These are phyloP conservation scores for Baorangia bicolor DNA, from an alignment of 768 basidiomycete species.

Conservation along the genomic window DNA sequence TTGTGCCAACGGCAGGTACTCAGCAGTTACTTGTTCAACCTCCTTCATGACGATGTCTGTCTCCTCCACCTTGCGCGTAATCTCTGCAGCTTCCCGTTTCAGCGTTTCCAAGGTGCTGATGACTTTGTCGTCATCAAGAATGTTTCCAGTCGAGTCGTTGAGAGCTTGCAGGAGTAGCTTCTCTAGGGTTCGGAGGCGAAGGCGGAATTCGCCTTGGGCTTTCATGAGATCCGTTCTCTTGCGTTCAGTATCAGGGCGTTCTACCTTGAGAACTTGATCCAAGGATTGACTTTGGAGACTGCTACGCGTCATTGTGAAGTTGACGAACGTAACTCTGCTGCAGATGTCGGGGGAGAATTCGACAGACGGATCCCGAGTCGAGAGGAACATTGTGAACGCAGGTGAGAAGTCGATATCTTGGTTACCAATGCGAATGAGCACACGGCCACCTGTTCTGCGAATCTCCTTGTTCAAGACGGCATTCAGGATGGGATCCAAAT, in stretches of 20 bases:
- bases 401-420: constrained; percentile 99
- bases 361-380: constrained; percentile 94
- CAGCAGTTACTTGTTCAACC: constrained; percentile 92
- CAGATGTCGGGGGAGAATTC: constrained; percentile 99
- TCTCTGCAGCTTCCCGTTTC: constrained; percentile 94
- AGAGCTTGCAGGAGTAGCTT: constrained; percentile 90
- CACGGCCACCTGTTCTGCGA: constrained; percentile 92
- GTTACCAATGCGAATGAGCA: constrained; percentile 92
- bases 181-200: constrained; percentile 89
- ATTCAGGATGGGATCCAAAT: constrained; percentile 95
- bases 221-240: constrained; percentile 97
- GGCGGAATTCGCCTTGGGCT: constrained; percentile 95
- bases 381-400: constrained; percentile 99
- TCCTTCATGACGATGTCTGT: constrained; percentile 95
- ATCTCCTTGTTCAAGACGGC: constrained; percentile 97
- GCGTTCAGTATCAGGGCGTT: constrained; percentile 93
- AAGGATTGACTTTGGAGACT: constrained; percentile 98
- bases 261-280: constrained; percentile 95
- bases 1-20: constrained; percentile 92
- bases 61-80: constrained; percentile 93
- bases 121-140: constrained; percentile 98
- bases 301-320: constrained; percentile 98
- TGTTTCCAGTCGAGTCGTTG: constrained; percentile 96
- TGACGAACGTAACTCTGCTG: constrained; percentile 94
- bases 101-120: constrained; percentile 94